These are phyloP conservation scores for Xylariaceae sp. DNA, from an alignment of 2,329 filamentous ascomycete species.

Conservation along the genomic window DNA sequence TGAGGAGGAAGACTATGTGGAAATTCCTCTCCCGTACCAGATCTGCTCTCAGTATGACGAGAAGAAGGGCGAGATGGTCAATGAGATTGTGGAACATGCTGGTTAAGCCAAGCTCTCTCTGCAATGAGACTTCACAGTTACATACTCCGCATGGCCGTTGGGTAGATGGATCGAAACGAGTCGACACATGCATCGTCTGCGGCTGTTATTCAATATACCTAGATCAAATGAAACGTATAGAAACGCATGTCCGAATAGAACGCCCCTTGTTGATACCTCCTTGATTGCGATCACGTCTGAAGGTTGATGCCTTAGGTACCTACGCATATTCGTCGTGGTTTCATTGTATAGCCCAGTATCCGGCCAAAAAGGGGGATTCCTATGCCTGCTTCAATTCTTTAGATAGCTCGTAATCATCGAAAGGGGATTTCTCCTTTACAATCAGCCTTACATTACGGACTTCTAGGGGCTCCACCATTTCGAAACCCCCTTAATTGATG, in stretches of 20 bases:
- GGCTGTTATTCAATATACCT: background rate
- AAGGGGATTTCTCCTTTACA: background rate
- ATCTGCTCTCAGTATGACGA: conserved; percentile 71
- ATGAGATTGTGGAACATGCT: conserved; percentile 92
- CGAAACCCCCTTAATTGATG: no score
- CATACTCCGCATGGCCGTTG: background rate
- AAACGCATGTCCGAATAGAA: background rate
- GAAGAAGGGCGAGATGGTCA: conserved; percentile 68
- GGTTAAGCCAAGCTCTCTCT: conserved; percentile 47
- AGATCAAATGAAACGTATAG: background rate
- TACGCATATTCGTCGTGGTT: background rate
- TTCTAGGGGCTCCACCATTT: no score
- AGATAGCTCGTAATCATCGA: background rate
- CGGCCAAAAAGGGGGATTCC: no score
- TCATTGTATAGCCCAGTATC: no score
- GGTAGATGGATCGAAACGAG: background rate
- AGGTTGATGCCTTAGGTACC: background rate
- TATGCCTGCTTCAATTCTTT: background rate
- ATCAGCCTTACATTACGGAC: background rate
- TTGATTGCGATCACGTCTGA: background rate
- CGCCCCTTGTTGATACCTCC: background rate
- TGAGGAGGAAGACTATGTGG: conserved; percentile 74
- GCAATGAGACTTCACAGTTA: background rate
- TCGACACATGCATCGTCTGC: background rate
- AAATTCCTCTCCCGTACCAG: conserved; percentile 84